Percentiles rank a stretch among this genome's conserved stretches.
Conservation (phyloP, 2,329 filamentous ascomycete genomes). For the Stemphylium vesicarium region DNA sequence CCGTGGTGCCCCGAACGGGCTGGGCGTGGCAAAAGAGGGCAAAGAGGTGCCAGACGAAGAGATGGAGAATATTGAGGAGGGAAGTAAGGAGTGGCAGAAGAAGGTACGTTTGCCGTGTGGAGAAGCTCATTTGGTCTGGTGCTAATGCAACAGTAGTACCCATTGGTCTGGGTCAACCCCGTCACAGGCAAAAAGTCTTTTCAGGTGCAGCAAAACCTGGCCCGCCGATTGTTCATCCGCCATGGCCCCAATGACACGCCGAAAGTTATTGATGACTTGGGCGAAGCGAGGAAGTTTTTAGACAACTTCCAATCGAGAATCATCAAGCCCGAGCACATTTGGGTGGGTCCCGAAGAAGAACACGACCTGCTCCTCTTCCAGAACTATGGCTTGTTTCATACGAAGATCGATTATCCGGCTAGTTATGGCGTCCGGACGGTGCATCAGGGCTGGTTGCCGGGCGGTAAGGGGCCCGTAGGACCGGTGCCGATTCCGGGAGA, state of each 20-base stretch:
- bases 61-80: background rate
- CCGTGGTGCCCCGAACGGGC: constrained; percentile 1
- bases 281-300: constrained; percentile 5
- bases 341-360: constrained; percentile 2
- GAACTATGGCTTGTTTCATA: constrained; percentile 6
- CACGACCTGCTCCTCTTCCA: constrained; percentile 3
- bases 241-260: background rate
- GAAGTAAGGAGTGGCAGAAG: constrained; percentile 1
- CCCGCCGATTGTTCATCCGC: background rate
- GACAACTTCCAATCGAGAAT: constrained; percentile 3
- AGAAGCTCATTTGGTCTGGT: background rate
- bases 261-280: constrained; percentile 1
- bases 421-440: constrained; percentile 1
- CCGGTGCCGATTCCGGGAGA: constrained; percentile 4
- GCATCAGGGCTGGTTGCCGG: constrained; percentile 1
- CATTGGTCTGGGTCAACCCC: constrained; percentile 3
- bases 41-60: constrained; percentile 2
- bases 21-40: constrained; percentile 5
- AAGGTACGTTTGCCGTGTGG: background rate
- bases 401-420: constrained; percentile 7
- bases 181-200: constrained; percentile 2
- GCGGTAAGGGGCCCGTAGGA: background rate
- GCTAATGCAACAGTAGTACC: constrained; percentile 1
- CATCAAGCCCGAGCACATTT: constrained; percentile 10
- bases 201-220: constrained; percentile 1